Base-by-base conservation (phyloP, 1,284 basidiomycete genomes). In the Porogramme epimiltina region DNA sequence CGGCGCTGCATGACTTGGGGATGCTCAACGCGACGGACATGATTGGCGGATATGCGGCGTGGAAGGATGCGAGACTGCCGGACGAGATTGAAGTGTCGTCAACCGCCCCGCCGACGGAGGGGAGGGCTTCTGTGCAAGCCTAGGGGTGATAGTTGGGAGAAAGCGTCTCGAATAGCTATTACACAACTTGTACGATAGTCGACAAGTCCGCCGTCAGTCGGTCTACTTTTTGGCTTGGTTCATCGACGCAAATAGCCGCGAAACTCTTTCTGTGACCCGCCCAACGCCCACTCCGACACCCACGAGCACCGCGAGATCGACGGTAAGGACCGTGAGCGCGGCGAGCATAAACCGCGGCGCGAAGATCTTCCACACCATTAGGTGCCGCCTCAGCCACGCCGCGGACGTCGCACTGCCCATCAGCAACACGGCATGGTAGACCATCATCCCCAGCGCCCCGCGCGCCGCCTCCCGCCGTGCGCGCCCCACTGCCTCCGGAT, bases 281-380 rank as follows among this genome's bases (percentile, higher is more conserved):
- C 59, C 51, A 20, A 70, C 66, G 3, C 70, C 78, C 13, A 77
- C 48, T 2, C 66, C 68, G 18, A 77, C 63, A 0, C 81, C 84
- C 16, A 86, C 26, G 34, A 88, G 42, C 16, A 84, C 73, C 2
- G 73, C 84, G 0, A 80, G 36, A 68, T 89, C 87, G 2, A 85
- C 77, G 2, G 74, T 76, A 3, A 83, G 33, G 25, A 88, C 60
- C 16, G 73, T 73, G 3, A 76, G 66, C 0, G 80, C 89, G 0
- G 82, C 88, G 15, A 84, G 68, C 87, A 98, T 95, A 67, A 95
- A 96, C 53, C 95, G 76, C 45, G 97, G 97, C 25, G 95, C 95
- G 67, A 98, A 99, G 4, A 98, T 88, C 72, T 98, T 98, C 94
- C 96, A 99, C 33, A 98, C 94, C 95, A 99, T 98, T 60, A 99